Base-by-base conservation (phyloP, 164 flowering plant species). In the Sedum album region DNA sequence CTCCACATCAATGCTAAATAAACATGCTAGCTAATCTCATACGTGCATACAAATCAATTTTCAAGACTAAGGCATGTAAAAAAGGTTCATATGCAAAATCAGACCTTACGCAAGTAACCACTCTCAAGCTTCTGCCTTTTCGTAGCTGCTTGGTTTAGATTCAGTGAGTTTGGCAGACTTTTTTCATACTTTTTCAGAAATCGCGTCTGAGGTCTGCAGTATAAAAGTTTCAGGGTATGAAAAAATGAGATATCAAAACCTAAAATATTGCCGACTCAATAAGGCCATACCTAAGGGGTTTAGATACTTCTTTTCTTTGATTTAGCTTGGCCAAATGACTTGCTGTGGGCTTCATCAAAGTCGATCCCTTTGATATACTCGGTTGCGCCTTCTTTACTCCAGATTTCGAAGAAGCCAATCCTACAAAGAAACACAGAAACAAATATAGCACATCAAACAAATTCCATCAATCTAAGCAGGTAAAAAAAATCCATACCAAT, bases 331-430 rank as follows among this genome's bases (percentile, higher is more conserved):
- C 96, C 79, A 93, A 75, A 31, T 85, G 84, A 78, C 96, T 88
- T 17, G 90, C 95, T 23, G 98, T 93, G 53, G 98, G 98, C 71
- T 83, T 90, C 96, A 87, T 93, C 38, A 90, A 80, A 70, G 89
- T 87, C 64, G 94, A 86, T 68, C 77, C 73, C 79, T 80, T 84
- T 21, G 79, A 55, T 7, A 73, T 33, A 71, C 73, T 70, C 51
- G 83, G 74, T 77, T 35, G 38, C 18, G 62, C 79, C 76, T 78
- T 79, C 65, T 65, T 67, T 64, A 73, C 65, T 76, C 64, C 68
- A 66, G 63, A 77, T 66, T 60, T 84, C 87, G 79, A 69, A 31
- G 60, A 46, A 25, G 23, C 25, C 31, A 8, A 66, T 62, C 38
- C 23, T 17, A 39, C 7, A 15, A 26, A 42, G 8, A 69, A 21